These are phyloP conservation scores for Ogataea thermomethanolica DNA, from an alignment of 805 yeast genomes.

Conservation along the genomic window DNA sequence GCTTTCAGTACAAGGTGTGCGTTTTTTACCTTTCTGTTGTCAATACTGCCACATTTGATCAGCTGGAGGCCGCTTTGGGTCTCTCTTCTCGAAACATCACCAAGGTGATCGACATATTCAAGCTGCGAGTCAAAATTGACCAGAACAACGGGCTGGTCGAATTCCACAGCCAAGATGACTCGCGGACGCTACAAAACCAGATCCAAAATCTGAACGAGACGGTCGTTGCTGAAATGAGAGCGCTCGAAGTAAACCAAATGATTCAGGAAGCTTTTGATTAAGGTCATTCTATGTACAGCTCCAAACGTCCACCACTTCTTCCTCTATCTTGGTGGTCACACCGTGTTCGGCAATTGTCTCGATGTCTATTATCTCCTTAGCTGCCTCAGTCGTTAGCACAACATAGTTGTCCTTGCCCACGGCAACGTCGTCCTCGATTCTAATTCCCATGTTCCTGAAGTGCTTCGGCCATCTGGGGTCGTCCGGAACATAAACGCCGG, in stretches of 20 bases:
- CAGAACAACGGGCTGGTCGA: conserved; percentile 13
- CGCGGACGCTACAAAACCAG: conserved; percentile 2
- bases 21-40: conserved; percentile 33
- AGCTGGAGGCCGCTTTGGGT: conserved; percentile 23
- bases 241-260: conserved; percentile 18
- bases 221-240: conserved; percentile 16
- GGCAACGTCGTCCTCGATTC: conserved; percentile 92
- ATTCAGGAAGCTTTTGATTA: conserved; percentile 13
- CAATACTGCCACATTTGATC: conserved; percentile 20
- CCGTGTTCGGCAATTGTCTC: conserved; percentile 66
- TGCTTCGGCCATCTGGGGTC: conserved; percentile 69
- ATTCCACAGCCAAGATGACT: conserved; percentile 2
- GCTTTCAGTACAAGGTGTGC: conserved; percentile 30
- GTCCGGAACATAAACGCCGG: conserved; percentile 88
- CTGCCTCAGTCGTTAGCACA: conserved; percentile 75
- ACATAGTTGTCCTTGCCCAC: conserved; percentile 57
- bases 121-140: conserved; percentile 27
- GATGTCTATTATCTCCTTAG: conserved; percentile 80
- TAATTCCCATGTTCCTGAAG: conserved; percentile 84
- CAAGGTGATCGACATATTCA: conserved; percentile 21
- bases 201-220: conserved; percentile 12
- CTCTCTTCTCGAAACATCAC: conserved; percentile 18
- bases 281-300: conserved; percentile 13
- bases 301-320: conserved; percentile 37
- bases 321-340: conserved; percentile 42